Evolutionary conservation across 495 filamentous ascomycete species (phyloP).

Genomic region (Chlorociboria aeruginascens): DNA sequence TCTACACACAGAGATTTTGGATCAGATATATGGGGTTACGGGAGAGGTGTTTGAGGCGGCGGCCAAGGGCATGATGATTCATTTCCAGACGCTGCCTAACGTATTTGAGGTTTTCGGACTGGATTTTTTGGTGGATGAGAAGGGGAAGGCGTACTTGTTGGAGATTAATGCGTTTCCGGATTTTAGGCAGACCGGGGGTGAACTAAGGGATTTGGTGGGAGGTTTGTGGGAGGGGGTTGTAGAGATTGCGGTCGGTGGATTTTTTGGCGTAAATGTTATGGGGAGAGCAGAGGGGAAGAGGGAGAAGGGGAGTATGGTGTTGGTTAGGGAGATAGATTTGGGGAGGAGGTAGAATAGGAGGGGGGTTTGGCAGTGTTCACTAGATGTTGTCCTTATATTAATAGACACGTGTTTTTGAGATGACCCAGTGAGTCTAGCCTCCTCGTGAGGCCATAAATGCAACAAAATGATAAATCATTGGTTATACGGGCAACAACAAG

Average conservation of each 20-base stretch:
- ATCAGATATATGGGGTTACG: constrained; percentile 61
- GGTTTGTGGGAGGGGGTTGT: constrained; percentile 68
- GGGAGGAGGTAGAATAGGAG: constrained; percentile 30
- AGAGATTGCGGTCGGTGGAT: constrained; percentile 48
- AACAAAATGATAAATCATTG: no score
- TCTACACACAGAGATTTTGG: constrained; percentile 47
- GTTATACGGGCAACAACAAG: no score
- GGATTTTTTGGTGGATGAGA: constrained; percentile 72
- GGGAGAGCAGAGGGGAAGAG: constrained; percentile 16
- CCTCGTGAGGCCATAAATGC: no score
- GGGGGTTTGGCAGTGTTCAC: no score
- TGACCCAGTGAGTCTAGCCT: no score
- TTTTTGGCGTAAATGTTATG: constrained; percentile 35
- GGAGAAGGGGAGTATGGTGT: constrained; percentile 19
- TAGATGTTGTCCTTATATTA: no score
- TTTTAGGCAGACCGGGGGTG: constrained; percentile 78
- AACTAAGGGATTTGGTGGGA: constrained; percentile 53
- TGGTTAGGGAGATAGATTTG: constrained; percentile 44
- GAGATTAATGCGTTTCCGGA: constrained; percentile 98
- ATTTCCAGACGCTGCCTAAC: constrained; percentile 83
- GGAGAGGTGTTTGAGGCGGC: constrained; percentile 76
- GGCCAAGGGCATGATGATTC: constrained; percentile 63
- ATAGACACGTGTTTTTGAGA: no score
- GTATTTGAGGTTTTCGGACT: constrained; percentile 88
- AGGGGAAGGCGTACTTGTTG: constrained; percentile 55